Evolutionary conservation across 306 rosid genomes (phyloP), one percentile per base, ranked within the genome.

Genomic region (Dalbergia oliveri): DNA sequence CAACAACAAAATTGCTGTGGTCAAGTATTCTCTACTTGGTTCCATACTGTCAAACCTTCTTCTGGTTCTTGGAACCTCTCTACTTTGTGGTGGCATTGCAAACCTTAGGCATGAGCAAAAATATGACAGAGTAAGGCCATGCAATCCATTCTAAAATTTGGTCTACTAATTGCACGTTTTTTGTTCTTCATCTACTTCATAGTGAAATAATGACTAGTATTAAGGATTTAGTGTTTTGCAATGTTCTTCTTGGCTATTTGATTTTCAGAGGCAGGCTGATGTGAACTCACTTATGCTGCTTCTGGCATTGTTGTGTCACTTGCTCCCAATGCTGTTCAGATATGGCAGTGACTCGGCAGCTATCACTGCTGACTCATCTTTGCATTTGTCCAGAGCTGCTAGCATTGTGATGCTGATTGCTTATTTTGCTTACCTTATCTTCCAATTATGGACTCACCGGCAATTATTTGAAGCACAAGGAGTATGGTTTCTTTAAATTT

Each of bases 11-110:
- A 83, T 94, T 80, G 92, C 78, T 6, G 88, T 94, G 65, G 98
- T 94, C 71, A 94, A 94, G 82, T 92, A 92, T 68, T 92, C 98
- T n/a, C 98, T 94, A 4, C 73, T 94, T 72, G 98, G 98, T 50
- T 94, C 98, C 44, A 79, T 94, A 5, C 97, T 94, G 67, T 94
- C 98, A 5, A 94, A 94, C 81, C 97, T 94, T 69, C 97, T 94
- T 62, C 85, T 92, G 23, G 98, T 94, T 50, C 92, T 94, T 53
- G 98, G 98, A 47, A 89, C 97, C 21, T 94, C 98, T 69, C 89
- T 92, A 33, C 79, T 94, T 4, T 91, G 94, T 60, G 97, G 97
- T 68, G 98, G 98, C 67, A 65, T 92, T 72, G 86, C 84, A 14
- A 91, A 92, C 73, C 61, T 89, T 3, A 62, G 79, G 23, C 31